Percentiles rank a stretch among this genome's conserved stretches.
These are phyloP conservation scores for Iberis pinnata DNA, from an alignment of 345 rosid genomes.

Conservation along the genomic window DNA sequence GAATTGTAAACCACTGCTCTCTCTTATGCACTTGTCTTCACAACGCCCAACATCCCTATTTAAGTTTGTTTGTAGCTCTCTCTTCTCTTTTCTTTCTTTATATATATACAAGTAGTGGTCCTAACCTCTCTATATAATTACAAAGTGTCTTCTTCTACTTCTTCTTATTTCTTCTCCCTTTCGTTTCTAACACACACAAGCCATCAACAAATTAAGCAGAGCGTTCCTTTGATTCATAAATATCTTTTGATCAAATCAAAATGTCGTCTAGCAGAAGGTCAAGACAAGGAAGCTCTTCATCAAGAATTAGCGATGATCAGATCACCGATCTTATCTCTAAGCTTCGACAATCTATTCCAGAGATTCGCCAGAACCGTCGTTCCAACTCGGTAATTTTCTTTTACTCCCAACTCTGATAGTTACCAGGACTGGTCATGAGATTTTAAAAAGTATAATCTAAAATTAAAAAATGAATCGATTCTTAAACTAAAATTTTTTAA, in stretches of 20 bases:
- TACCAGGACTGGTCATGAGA: no score
- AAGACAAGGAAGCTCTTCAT: conserved; percentile 54
- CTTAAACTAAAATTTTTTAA: no score
- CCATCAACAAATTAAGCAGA: conserved; percentile 15
- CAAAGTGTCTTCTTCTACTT: conserved; percentile 42
- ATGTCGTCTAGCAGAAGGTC: conserved; percentile 98
- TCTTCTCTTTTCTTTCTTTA: conserved; percentile 21
- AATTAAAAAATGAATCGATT: no score
- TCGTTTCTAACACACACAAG: conserved; percentile 18
- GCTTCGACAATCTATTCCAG: conserved; percentile 79
- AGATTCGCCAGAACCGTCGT: conserved; percentile 67
- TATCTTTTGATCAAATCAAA: not conserved
- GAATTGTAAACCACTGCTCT: conserved; percentile 36
- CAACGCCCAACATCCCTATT: conserved; percentile 70
- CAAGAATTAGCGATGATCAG: conserved; percentile 88
- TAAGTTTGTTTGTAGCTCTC: conserved; percentile 38
- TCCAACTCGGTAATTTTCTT: conserved; percentile 56
- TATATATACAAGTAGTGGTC: conserved; percentile 41
- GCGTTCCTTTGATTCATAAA: no score
- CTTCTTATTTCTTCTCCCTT: conserved; percentile 40
- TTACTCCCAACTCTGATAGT: no score
- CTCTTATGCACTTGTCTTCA: conserved; percentile 72
- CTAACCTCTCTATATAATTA: conserved; percentile 46
- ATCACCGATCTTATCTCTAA: conserved; percentile 83
- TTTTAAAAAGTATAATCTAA: no score